A percentile compares a stretch with the other conserved stretches of the same genome.
Evolutionary conservation across 768 basidiomycete genomes (phyloP).

Genomic region (Inosperma sp.): DNA sequence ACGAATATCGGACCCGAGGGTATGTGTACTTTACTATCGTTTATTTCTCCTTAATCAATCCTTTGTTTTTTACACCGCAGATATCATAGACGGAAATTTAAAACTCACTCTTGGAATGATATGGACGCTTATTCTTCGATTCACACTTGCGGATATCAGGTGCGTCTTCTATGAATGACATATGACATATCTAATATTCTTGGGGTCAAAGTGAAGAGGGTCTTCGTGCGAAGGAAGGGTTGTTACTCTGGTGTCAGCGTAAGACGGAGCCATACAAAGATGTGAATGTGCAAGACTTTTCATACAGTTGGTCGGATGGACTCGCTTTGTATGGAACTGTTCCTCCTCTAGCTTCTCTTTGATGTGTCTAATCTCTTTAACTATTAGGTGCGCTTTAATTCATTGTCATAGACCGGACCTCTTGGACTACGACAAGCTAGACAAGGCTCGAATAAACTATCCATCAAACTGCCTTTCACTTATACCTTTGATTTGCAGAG

Average conservation of each 20-base stretch:
- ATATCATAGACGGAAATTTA: constrained; percentile 97
- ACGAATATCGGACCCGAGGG: constrained; percentile 99
- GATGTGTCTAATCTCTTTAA: not conserved
- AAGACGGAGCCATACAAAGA: constrained; percentile 90
- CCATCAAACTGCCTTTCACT: not conserved
- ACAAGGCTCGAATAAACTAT: constrained; percentile 56
- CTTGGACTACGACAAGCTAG: constrained; percentile 78
- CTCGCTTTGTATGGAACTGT: constrained; percentile 74
- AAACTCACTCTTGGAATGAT: constrained; percentile 99
- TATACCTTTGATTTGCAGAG: constrained; percentile 37
- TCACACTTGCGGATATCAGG: constrained; percentile 99
- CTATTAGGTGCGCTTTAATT: constrained; percentile 85
- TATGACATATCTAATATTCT: constrained; percentile 5
- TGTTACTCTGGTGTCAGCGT: constrained; percentile 96
- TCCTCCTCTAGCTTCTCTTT: constrained; percentile 8
- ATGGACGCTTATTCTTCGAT: constrained; percentile 95
- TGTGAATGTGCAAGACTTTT: constrained; percentile 92
- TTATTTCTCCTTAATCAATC: not conserved
- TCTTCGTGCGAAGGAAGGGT: constrained; percentile 95
- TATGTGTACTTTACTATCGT: constrained; percentile 21
- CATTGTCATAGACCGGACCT: constrained; percentile 97
- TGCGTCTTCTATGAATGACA: constrained; percentile 33
- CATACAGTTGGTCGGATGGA: constrained; percentile 89
- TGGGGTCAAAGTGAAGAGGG: constrained; percentile 78
- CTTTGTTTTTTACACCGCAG: constrained; percentile 36